Evolutionary conservation across 257 asterid genomes (phyloP), one percentile per base, ranked within the genome.

Genomic region (Rehmannia glutinosa): DNA sequence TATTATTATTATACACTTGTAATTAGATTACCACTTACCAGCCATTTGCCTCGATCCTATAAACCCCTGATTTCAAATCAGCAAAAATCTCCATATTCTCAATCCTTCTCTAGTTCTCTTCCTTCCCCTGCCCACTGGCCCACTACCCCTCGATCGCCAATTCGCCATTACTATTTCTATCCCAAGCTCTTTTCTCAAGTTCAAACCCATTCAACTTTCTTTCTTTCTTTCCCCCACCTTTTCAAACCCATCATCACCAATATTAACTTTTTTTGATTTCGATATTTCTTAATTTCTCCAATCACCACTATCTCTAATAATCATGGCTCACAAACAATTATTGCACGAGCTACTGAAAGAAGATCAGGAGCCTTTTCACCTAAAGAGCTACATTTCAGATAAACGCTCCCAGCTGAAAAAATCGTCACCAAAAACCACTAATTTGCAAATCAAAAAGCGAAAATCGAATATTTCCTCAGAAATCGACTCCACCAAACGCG

Each of bases 311-410:
- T 24, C 11, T 15, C 2, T 8, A 0, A 13, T 28, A 17, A 64
- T 39, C 49, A 82, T 76, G 84, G 75, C 78, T 38, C 62, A 45
- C 45, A 81, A 80, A 54, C 78, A 80, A 54, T 43, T 88, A 41
- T 70, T 91, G 76, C 90, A 82, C 63, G 91, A 88, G 78, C 86
- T 91, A 2, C 76, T 91, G 32, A 59, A 75, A 25, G 79, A 86
- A 61, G 91, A 86, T 64, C 96, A 91, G 65, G 95, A 91, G 39
- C 96, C 95, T 0, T 91, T 91, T 62, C 87, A 73, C 1, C 70
- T 92, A 35, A 76, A 81, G 60, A 73, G 38, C 25, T 85, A 80
- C 76, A 81, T 79, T 17, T 67, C 88, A 9, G 86, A 87, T 49
- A 72, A 71, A 19, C 86, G 87, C 28, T 64, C 76, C 57, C 82